phyloP scores from a whole-genome alignment of 2,329 filamentous ascomycete species.

The Falciphora oryzae region DNA sequence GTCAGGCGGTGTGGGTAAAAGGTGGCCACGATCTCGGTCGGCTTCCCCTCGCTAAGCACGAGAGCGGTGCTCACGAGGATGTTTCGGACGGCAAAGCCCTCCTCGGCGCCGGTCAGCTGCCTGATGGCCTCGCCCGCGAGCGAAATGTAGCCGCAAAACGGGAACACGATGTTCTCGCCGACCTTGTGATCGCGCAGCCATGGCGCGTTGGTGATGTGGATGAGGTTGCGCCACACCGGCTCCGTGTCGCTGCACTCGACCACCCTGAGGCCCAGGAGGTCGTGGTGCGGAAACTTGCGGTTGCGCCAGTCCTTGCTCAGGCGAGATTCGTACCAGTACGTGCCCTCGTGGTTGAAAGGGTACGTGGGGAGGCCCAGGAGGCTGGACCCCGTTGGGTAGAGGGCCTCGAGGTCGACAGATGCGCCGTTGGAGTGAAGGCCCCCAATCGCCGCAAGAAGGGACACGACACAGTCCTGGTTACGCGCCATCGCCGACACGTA shows the following conservation, averaged over 20 bases:
- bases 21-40: neutral
- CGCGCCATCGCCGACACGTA: slow-evolving; percentile 15
- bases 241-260: slow-evolving; percentile 16
- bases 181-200: slow-evolving; percentile 35
- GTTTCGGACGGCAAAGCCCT: neutral
- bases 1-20: neutral
- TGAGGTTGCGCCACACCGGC: slow-evolving; percentile 22
- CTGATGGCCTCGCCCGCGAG: slow-evolving; percentile 8
- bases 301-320: slow-evolving; percentile 26
- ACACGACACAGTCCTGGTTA: slow-evolving; percentile 9
- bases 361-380: slow-evolving; percentile 37
- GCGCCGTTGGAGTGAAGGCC: neutral
- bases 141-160: slow-evolving; percentile 15
- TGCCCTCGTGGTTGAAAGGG: slow-evolving; percentile 39
- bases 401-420: neutral
- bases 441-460: too few relatives aligned
- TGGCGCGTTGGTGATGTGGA: slow-evolving; percentile 20
- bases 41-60: neutral
- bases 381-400: neutral
- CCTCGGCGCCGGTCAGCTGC: neutral
- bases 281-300: slow-evolving; percentile 11
- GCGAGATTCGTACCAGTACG: slow-evolving; percentile 43
- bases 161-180: slow-evolving; percentile 31
- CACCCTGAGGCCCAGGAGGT: slow-evolving; percentile 11
- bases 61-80: neutral